A percentile compares a stretch with the other conserved stretches of the same genome.
Conservation (phyloP, 257 asterid species). For the Solanum chaucha region DNA sequence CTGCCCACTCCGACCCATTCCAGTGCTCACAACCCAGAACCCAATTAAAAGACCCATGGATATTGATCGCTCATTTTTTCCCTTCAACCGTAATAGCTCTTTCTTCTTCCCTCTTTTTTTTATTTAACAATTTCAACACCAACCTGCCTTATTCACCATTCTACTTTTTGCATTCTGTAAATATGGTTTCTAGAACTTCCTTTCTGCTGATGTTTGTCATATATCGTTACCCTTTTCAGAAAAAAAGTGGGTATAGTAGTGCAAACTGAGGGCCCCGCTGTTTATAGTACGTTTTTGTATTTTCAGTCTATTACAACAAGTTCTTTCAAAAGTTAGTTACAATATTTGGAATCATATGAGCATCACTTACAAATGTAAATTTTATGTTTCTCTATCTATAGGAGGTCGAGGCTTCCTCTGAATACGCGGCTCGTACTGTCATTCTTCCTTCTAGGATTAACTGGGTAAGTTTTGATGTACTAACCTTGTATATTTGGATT, state of each 20-base stretch:
- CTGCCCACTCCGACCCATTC: no score
- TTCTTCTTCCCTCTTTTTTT: no score
- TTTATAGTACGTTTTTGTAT: not conserved
- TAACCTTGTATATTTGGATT: not conserved
- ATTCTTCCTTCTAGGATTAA: constrained; percentile 89
- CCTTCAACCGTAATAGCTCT: no score
- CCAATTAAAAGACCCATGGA: no score
- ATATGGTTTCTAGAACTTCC: not conserved
- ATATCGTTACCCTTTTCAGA: not conserved
- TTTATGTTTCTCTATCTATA: constrained; percentile 18
- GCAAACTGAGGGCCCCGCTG: not conserved
- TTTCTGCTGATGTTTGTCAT: not conserved
- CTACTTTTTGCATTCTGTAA: not conserved
- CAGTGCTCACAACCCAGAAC: no score
- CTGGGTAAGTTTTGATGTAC: constrained; percentile 52
- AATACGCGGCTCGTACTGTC: constrained; percentile 48
- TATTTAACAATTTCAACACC: no score
- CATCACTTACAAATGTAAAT: not conserved
- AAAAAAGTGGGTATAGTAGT: not conserved
- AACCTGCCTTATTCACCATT: no score
- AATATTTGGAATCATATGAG: not conserved
- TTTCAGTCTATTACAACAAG: not conserved
- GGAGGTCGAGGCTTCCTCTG: constrained; percentile 66
- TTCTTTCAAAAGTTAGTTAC: not conserved
- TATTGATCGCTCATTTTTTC: no score